Base-by-base conservation (phyloP, 2,329 filamentous ascomycete genomes). In the Neoascochyta sp. region DNA sequence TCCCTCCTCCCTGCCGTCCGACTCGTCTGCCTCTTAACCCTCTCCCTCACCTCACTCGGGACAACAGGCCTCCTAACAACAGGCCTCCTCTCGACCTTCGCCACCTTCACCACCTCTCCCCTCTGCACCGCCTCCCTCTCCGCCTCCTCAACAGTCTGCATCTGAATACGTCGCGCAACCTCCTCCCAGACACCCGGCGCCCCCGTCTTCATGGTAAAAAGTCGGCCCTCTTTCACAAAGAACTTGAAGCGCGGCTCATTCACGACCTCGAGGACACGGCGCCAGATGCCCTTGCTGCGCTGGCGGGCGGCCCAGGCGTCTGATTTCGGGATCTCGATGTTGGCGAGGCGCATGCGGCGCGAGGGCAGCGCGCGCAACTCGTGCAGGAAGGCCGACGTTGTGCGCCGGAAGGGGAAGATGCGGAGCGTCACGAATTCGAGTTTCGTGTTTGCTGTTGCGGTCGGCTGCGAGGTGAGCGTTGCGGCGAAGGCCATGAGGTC, bases 181-280 rank as follows among this genome's bases (percentile, higher is more conserved):
- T 54, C 48, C 32, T 60, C 57, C 59, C 59, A 63, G 7, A 63
- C 54, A 0, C 58, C 59, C 7, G 57, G 56, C 4, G 57, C 56
- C 5, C 52, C 45, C 9, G 50, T 57, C 36, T 47, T 54, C 24
- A 51, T 43, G 8, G 52, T 60, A 29, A 52, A 60, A 16, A 40
- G 24, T 16, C 43, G 41, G 2, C 58, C 57, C 15, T 60, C 56
- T 26, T 57, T 60, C 2, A 63, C 56, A 28, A 60, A 60, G 25
- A 62, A 62, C 27, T 58, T 62, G 24, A 39, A 56, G 4, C 58
- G 25, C 1, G 52, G 54, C 29, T 63, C 58, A 4, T 42, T 49
- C 9, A 58, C 9, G 1, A 61, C 37, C 9, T 54, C 50, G 6
- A 38, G 23, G 11, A 55, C 27, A 3, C 44, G 34, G 22, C 26